Base-by-base conservation (phyloP, 768 basidiomycete species). In the Lentinus brumalis region DNA sequence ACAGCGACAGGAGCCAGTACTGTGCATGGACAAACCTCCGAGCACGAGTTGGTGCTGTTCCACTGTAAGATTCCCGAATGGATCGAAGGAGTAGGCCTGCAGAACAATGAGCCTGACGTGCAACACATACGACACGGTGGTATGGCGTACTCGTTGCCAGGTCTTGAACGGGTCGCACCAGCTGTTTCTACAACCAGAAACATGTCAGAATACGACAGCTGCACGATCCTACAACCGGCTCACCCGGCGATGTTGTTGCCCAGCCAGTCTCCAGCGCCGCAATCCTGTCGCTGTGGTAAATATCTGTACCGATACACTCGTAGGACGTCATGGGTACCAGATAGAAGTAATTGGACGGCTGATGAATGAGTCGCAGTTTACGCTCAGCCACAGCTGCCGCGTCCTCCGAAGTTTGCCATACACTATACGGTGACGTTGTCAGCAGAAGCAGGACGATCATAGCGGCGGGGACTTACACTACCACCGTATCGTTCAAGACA, bases 131-230 rank as follows among this genome's bases (percentile, higher is more conserved):
- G 26, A 35, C 69, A 26, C 11, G 14, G 2, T 71, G 50, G 67
- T 60, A 46, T n/a, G 51, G 60, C 67, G 59, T 56, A 88, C 87
- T 73, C 83, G 82, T 69, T 88, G 85, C 91, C 91, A 93, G 7
- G 86, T 85, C 74, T 91, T 91, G 83, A 87, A 91, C 1, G 88
- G 87, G 64, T 87, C 86, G 66, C 87, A 90, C 87, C 89, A 91
- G 67, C 85, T 86, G 59, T 84, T 83, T 79, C 80, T 50, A 65
- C 3, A 46, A 18, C 44, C 2, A 41, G 42, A 44, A 44, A 4
- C 42, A 15, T 14, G n/a, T 4, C 46, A 26, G 10, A 16, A 15
- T n/a, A 6, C 11, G 26, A 39, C n/a, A 26, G 41, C 14, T 12
- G 29, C 35, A 8, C 12, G 14, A 2, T 26, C 21, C 9, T 31